A percentile compares a stretch with the other conserved stretches of the same genome.
Evolutionary conservation across 1,284 basidiomycete genomes (phyloP).

Genomic region (Apiotrichum domesticum): DNA sequence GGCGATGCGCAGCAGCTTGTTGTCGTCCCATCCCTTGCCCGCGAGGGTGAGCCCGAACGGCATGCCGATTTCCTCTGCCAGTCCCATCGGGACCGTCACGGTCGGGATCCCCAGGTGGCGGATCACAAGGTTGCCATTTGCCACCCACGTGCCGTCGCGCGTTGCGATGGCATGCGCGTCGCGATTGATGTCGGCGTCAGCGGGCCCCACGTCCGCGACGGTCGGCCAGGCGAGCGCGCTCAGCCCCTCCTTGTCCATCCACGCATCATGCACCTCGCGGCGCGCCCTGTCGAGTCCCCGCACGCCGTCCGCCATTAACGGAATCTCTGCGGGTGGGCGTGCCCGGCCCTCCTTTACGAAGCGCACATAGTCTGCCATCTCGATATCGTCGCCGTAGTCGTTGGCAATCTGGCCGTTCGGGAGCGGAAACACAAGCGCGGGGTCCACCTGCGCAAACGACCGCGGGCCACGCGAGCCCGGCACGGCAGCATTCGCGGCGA

Average conservation of each 20-base stretch:
- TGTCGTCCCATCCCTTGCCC: slow-evolving; percentile 7
- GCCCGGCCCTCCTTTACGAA: background rate
- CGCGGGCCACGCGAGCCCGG: background rate
- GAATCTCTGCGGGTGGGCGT: background rate
- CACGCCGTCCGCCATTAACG: background rate
- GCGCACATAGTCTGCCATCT: slow-evolving; percentile 8
- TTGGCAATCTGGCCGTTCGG: slow-evolving; percentile 3
- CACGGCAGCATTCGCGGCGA: slow-evolving; percentile 2
- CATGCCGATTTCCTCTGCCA: slow-evolving; percentile 6
- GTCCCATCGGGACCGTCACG: slow-evolving; percentile 7
- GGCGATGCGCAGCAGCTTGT: background rate
- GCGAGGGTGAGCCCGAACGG: slow-evolving; percentile 9
- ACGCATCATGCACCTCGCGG: slow-evolving; percentile 4
- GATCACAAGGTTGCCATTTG: slow-evolving; percentile 6
- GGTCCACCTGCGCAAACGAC: slow-evolving; percentile 2
- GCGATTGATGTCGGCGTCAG: background rate
- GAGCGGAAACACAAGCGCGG: slow-evolving; percentile 3
- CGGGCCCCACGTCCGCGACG: background rate
- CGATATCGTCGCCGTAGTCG: slow-evolving; percentile 1
- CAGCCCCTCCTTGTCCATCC: slow-evolving; percentile 4
- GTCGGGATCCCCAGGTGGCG: slow-evolving; percentile 9
- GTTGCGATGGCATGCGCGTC: background rate
- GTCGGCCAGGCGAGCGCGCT: slow-evolving; percentile 2
- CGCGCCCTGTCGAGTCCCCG: slow-evolving; percentile 1
- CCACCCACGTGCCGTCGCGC: slow-evolving; percentile 7